Base-by-base conservation (phyloP, 2,329 filamentous ascomycete genomes). In the Fusarium nematophilum region DNA sequence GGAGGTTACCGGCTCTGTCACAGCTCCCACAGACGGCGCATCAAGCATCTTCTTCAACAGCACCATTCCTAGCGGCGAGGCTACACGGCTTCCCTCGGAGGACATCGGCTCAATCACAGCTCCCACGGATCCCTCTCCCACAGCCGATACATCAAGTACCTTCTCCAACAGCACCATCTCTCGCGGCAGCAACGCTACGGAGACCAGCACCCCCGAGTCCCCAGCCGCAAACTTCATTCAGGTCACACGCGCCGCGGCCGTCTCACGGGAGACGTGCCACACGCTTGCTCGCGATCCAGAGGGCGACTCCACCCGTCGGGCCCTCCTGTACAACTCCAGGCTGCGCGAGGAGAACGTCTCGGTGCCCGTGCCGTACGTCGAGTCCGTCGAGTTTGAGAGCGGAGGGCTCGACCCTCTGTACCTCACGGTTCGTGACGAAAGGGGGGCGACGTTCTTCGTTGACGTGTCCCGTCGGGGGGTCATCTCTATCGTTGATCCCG, bases 281-380 rank as follows among this genome's bases (percentile, higher is more conserved):
- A 66, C 66, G 9, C 64, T 75, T 15, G 64, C 72, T 0, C 52
- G 40, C 7, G 62, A 67, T 30, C 59, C 66, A 15, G 47, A 61
- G n/a, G 59, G 57, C 25, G 68, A 67, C 5, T 44, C 64, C 9
- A 46, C 65, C 10, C 49, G 68, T 17, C 59, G 74, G 30, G 66
- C 73, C 0, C 47, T 70, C 5, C 42, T 78, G n/a, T 71, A 72
- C 37, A 76, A 74, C 36, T 61, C 65, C 11, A 69, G 68, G 6
- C 53, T 71, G 6, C 69, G 58, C 9, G 71, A 73, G 39, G 54
- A 58, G 2, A 74, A 76, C 25, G 54, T 65, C 13, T 66, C 71
- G 0, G 71, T 76, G 6, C 73, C 74, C 1, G 66, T 70, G 17
- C 74, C 75, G 0, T 78, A 75, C 38, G 71, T 78, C 4, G 73